phyloP scores from a whole-genome alignment of 1,284 basidiomycete species.

The Rhodofomes roseus region DNA sequence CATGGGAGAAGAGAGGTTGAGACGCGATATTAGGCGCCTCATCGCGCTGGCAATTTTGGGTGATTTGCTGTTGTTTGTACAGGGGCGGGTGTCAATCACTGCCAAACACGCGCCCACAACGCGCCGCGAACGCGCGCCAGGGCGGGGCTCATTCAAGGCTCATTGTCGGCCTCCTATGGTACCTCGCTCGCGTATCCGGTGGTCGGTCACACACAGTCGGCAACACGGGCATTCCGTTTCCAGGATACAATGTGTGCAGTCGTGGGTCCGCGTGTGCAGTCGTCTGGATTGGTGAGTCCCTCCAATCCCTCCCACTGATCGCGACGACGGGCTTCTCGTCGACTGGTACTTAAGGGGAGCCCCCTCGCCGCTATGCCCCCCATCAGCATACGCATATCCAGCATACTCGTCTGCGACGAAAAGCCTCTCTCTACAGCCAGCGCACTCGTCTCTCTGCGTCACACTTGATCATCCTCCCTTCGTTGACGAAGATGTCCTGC shows the following conservation, averaged over 20 bases:
- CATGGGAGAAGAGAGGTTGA: no score
- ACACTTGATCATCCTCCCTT: background rate
- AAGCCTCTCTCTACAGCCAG: background rate
- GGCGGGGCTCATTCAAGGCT: background rate
- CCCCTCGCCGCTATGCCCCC: background rate
- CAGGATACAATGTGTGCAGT: background rate
- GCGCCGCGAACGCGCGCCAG: constrained; percentile 3
- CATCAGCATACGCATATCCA: constrained; percentile 2
- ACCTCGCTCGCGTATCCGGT: background rate
- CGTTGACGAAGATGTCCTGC: constrained; percentile 11
- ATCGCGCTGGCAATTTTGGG: background rate
- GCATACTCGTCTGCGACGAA: constrained; percentile 9
- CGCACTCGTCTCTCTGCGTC: background rate
- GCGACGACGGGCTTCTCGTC: background rate
- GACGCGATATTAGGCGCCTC: no score
- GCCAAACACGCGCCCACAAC: constrained; percentile 11
- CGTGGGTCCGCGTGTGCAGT: constrained; percentile 8
- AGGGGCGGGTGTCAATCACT: background rate
- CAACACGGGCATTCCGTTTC: background rate
- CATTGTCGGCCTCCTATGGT: constrained; percentile 9
- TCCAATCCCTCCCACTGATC: background rate
- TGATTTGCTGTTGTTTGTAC: constrained; percentile 6
- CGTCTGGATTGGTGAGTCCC: constrained; percentile 1
- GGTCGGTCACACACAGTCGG: background rate
- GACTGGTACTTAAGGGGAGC: constrained; percentile 7